These are phyloP conservation scores for Verticillium tricorpus DNA, from an alignment of 2,329 filamentous ascomycete species.

Conservation along the genomic window DNA sequence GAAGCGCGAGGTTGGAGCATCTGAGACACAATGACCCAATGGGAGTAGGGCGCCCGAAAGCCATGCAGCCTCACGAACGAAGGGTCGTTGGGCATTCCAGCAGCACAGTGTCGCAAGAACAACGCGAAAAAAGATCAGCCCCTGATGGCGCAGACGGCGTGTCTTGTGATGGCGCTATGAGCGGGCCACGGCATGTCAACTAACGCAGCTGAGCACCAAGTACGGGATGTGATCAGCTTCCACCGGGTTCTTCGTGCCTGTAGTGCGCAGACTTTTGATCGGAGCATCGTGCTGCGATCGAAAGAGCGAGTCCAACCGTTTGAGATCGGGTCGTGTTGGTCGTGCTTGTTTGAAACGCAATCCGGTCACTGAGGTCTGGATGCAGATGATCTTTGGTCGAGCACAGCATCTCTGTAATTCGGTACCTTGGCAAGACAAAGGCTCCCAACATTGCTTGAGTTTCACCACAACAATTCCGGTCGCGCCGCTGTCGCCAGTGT, in stretches of 20 bases:
- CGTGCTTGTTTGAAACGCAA: neutral
- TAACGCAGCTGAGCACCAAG: neutral
- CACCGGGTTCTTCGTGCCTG: neutral
- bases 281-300: neutral
- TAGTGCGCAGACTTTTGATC: neutral
- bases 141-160: neutral
- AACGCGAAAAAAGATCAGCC: neutral
- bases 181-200: neutral
- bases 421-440: neutral
- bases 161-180: neutral
- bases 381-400: neutral
- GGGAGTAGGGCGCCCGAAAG: neutral
- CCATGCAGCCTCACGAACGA: neutral
- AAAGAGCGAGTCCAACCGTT: neutral
- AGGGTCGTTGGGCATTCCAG: neutral
- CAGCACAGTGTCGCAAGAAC: neutral
- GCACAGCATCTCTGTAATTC: neutral
- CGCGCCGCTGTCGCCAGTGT: neutral
- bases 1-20: neutral
- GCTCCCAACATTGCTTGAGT: neutral
- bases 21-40: neutral
- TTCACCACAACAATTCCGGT: neutral
- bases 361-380: neutral
- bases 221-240: neutral
- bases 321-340: neutral